These are phyloP conservation scores for Fragaria nilgerrensis DNA, from an alignment of 306 rosid species.

Conservation along the genomic window DNA sequence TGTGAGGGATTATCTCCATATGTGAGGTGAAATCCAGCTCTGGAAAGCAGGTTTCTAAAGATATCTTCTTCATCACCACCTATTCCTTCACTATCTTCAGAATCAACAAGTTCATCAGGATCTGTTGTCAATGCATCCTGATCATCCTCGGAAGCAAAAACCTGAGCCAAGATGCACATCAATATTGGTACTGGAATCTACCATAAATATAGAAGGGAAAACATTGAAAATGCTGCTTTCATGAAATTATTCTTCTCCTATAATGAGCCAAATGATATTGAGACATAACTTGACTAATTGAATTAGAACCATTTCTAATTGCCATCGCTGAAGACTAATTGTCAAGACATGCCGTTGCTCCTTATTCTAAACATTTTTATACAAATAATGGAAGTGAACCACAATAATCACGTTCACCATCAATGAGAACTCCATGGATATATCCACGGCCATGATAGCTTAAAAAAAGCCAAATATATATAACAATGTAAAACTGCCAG, in stretches of 20 bases:
- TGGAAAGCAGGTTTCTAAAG: conserved; percentile 87
- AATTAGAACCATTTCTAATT: not conserved
- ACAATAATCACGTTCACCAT: not conserved
- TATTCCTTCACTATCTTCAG: conserved; percentile 96
- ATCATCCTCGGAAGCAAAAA: conserved; percentile 93
- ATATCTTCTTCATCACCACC: conserved; percentile 99
- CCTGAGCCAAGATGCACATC: conserved; percentile 41
- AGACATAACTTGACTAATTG: not conserved
- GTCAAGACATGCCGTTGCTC: not conserved
- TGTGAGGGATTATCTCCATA: conserved; percentile 97
- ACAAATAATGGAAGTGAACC: not conserved
- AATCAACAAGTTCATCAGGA: conserved; percentile 91
- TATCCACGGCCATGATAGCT: not conserved
- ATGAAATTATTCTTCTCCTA: not conserved
- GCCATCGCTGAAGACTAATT: not conserved
- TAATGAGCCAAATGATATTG: not conserved
- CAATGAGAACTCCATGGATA: not conserved
- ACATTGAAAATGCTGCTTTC: not conserved
- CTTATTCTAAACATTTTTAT: not conserved
- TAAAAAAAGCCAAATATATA: not conserved
- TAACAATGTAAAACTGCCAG: not conserved
- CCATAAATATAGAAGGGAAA: conserved; percentile 27
- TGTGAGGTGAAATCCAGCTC: conserved; percentile 96
- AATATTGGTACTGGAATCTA: conserved; percentile 29
- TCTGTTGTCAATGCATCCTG: conserved; percentile 98